Percentiles rank a stretch among this genome's conserved stretches.
phyloP scores from a whole-genome alignment of 345 rosid genomes.

The Ceriops zippeliana region DNA sequence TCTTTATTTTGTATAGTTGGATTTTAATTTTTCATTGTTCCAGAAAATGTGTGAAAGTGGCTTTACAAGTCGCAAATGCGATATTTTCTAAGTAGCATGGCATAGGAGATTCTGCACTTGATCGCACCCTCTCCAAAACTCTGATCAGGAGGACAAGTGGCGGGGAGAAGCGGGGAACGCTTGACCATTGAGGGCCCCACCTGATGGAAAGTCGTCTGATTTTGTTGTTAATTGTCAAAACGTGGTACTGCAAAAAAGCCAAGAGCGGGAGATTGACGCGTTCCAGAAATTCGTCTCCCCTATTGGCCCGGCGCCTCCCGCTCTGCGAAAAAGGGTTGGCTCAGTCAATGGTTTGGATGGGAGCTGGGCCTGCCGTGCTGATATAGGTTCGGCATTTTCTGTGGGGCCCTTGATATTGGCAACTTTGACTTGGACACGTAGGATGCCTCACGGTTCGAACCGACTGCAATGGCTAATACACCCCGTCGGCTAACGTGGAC shows the following conservation, averaged over 20 bases:
- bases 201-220: constrained; percentile 1
- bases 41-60: too few species aligned
- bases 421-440: constrained; percentile 5
- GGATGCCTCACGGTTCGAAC: constrained; percentile 1
- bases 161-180: neutral
- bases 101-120: too few species aligned
- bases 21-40: too few species aligned
- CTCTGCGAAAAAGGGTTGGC: constrained; percentile 23
- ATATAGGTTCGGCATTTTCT: neutral
- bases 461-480: constrained; percentile 20
- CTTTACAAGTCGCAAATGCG: too few species aligned
- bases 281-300: constrained; percentile 31
- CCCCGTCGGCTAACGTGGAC: constrained; percentile 24
- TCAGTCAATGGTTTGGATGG: constrained; percentile 32
- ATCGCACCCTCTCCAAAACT: too few species aligned
- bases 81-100: too few species aligned
- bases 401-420: neutral
- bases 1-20: too few species aligned
- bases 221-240: neutral
- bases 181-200: constrained; percentile 9
- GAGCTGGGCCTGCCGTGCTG: constrained; percentile 15
- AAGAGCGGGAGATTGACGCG: constrained; percentile 34
- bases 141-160: neutral
- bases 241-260: neutral
- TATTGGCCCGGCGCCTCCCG: constrained; percentile 29